Conservation (phyloP, 2,329 filamentous ascomycete species). For the Talaromyces piceae region DNA sequence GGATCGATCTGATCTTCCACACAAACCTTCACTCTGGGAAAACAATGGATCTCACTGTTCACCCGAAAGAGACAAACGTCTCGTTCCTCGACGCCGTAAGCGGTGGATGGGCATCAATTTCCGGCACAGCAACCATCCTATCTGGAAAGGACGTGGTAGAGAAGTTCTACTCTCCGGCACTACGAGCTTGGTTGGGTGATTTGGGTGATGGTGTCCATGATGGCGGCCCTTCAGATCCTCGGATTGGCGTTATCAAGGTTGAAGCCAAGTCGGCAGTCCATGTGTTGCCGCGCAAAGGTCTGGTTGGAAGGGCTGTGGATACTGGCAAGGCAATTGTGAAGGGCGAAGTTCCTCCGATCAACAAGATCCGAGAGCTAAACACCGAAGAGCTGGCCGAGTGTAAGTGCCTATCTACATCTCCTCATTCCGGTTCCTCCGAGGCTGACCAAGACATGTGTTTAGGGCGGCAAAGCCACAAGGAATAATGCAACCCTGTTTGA, state of each 20-base stretch:
- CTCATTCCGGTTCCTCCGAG: background rate
- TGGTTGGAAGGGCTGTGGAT: constrained; percentile 59
- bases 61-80: constrained; percentile 68
- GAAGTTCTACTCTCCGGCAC: constrained; percentile 64
- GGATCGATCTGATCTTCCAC: constrained; percentile 80
- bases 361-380: constrained; percentile 67
- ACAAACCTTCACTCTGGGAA: constrained; percentile 88
- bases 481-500: constrained; percentile 10
- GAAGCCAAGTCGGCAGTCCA: constrained; percentile 67
- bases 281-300: constrained; percentile 54
- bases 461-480: constrained; percentile 26
- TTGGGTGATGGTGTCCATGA: constrained; percentile 77
- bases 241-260: constrained; percentile 74
- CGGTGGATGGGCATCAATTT: constrained; percentile 81
- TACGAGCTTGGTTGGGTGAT: constrained; percentile 84
- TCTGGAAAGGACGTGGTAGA: constrained; percentile 61
- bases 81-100: constrained; percentile 64
- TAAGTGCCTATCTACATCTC: constrained; percentile 16
- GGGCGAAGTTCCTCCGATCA: constrained; percentile 63
- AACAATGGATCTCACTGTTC: constrained; percentile 66
- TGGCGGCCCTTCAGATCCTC: constrained; percentile 70
- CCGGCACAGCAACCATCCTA: constrained; percentile 62
- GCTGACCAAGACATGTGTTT: background rate
- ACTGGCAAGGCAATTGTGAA: constrained; percentile 68
- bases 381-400: constrained; percentile 60